Evolutionary conservation across 139 green algal species (phyloP).

Genomic region (Coelastrella sp.): DNA sequence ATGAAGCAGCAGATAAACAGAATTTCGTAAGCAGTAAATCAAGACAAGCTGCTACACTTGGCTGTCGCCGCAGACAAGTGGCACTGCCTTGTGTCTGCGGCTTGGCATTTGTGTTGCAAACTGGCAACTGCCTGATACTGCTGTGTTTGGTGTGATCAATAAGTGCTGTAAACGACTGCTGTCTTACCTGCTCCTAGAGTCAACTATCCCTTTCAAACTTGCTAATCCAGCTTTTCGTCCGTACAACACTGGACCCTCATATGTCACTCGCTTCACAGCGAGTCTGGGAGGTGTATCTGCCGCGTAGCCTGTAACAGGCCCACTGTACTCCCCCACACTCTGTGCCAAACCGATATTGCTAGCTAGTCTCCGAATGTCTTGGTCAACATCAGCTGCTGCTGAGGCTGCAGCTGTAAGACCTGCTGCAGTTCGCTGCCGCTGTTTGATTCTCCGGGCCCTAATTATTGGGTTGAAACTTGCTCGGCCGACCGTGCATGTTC

Average conservation of each 20-base stretch:
- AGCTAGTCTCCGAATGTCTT: background rate
- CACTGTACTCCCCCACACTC: background rate
- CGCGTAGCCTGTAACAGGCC: background rate
- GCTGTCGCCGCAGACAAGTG: no score
- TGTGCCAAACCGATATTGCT: background rate
- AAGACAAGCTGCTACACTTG: no score
- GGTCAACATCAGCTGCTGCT: background rate
- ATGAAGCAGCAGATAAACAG: no score
- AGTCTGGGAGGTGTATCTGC: background rate
- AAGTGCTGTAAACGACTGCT: no score
- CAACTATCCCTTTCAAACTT: background rate
- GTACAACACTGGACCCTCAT: background rate
- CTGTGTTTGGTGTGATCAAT: no score
- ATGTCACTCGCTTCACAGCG: background rate
- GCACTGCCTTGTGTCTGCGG: no score
- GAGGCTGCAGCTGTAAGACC: background rate
- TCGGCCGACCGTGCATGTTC: background rate
- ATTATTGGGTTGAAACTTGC: background rate
- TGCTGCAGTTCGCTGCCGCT: background rate
- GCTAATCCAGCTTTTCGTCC: background rate
- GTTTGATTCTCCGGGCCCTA: background rate
- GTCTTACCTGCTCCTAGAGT: background rate
- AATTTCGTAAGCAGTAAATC: no score
- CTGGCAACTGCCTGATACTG: no score
- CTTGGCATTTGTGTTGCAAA: no score